Evolutionary conservation across 164 flowering plant species (phyloP).

Genomic region (grape (Vitis vinifera)): ASM3070453v1 NC_081812.1:20340001-20340500

Average conservation of each 20-base stretch:
- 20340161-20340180: too few species aligned
- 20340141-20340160: too few species aligned
- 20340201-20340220: constrained; percentile 14
- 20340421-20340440: too few species aligned
- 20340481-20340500: constrained; percentile 86
- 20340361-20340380: too few species aligned
- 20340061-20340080: too few species aligned
- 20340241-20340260: constrained; percentile 89
- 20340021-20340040: constrained; percentile 75
- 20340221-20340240: constrained; percentile 78
- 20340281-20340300: not conserved
- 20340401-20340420: too few species aligned
- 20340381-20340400: too few species aligned
- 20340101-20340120: too few species aligned
- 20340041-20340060: not conserved
- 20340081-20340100: too few species aligned
- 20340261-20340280: constrained; percentile 60
- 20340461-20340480: not conserved
- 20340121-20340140: too few species aligned
- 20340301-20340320: not conserved
- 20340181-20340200: not conserved
- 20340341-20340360: too few species aligned
- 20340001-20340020: constrained; percentile 69
- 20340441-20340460: not conserved
- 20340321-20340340: not conserved